phyloP scores from a whole-genome alignment of 225 moss, liverwort and hornwort species.

The Pseudoscleropodium purum region DNA sequence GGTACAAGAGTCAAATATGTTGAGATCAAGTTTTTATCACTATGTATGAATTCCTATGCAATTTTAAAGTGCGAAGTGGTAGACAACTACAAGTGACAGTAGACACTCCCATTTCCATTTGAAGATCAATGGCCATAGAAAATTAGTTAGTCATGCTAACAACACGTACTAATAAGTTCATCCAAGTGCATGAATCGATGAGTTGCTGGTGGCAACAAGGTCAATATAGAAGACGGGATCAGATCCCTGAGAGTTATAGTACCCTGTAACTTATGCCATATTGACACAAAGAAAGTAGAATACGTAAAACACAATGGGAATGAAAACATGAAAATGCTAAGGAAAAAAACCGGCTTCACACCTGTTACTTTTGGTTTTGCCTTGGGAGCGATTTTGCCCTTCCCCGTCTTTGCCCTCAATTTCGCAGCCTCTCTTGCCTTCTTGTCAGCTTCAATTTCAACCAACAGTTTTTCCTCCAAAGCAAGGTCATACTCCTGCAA shows the following conservation, averaged over 20 bases:
- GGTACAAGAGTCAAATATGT: neutral
- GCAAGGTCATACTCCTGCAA: conserved; percentile 58
- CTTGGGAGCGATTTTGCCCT: conserved; percentile 19
- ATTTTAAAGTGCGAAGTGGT: neutral
- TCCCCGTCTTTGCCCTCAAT: conserved; percentile 5
- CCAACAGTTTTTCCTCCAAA: conserved; percentile 67
- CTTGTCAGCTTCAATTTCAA: conserved; percentile 57
- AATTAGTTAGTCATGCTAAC: neutral
- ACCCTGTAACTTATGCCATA: neutral
- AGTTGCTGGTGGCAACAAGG: neutral
- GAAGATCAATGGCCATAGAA: neutral
- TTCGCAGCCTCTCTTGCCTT: conserved; percentile 37
- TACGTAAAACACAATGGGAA: neutral
- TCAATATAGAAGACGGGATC: neutral
- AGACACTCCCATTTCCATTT: neutral
- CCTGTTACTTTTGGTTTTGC: conserved; percentile 26
- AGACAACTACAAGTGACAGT: neutral
- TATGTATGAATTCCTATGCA: neutral
- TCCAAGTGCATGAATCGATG: neutral
- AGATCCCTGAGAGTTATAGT: neutral
- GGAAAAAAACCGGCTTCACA: neutral
- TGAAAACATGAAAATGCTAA: neutral
- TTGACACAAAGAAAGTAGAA: neutral
- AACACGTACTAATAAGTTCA: neutral
- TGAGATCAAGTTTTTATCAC: neutral